Percentiles rank a stretch among this genome's conserved stretches.
Evolutionary conservation across 169 alveolate genomes (phyloP).

Genomic region (Plasmodium gaboni): DNA sequence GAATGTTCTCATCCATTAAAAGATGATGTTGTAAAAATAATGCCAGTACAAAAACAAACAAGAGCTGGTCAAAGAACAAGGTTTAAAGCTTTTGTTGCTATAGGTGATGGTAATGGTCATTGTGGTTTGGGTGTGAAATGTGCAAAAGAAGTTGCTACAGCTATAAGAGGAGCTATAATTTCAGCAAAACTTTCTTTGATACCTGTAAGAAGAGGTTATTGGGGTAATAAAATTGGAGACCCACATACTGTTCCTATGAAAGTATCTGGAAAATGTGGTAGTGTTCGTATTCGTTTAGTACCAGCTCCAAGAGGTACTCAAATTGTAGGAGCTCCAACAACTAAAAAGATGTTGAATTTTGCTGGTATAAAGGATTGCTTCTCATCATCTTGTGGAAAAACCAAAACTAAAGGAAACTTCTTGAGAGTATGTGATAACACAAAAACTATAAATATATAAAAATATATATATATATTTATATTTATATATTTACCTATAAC

Average conservation of each 20-base stretch:
- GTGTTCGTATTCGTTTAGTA: conserved; percentile 99
- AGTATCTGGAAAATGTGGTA: conserved; percentile 99
- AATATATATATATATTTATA: background rate
- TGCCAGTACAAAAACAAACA: conserved; percentile 99
- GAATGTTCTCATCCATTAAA: conserved; percentile 92
- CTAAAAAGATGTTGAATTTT: conserved; percentile 97
- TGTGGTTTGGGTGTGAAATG: conserved; percentile 98
- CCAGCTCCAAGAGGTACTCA: conserved; percentile 99
- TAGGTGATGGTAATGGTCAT: conserved; percentile 98
- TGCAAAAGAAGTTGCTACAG: conserved; percentile 99
- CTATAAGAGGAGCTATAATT: conserved; percentile 99
- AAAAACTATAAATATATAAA: background rate
- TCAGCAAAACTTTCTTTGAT: conserved; percentile 98
- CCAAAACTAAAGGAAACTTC: conserved; percentile 99
- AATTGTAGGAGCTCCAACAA: conserved; percentile 99
- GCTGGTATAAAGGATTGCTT: conserved; percentile 99
- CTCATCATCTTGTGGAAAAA: conserved; percentile 97
- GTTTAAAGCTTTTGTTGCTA: conserved; percentile 99
- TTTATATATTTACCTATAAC: background rate
- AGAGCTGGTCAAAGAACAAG: conserved; percentile 99
- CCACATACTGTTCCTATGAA: conserved; percentile 99
- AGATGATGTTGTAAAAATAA: conserved; percentile 99
- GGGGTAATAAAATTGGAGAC: conserved; percentile 99
- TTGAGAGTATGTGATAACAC: conserved; percentile 81
- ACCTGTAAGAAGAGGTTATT: conserved; percentile 99